Conservation (phyloP, 768 basidiomycete species). For the Infundibulicybe gibba region DNA sequence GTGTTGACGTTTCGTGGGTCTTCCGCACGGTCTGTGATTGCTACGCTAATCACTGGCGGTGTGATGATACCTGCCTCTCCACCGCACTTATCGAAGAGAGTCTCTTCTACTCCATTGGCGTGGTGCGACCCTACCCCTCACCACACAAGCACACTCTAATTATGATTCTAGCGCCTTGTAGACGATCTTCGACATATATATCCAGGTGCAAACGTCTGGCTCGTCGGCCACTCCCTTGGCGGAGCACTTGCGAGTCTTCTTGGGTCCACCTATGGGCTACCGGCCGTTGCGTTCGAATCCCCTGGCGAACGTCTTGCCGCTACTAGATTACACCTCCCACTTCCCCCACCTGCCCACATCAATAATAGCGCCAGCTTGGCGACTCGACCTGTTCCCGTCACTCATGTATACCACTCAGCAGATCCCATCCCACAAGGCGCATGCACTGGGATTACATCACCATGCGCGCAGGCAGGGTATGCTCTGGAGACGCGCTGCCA, state of each 20-base stretch:
- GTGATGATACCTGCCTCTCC: constrained; percentile 79
- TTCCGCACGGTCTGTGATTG: constrained; percentile 89
- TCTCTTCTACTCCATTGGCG: constrained; percentile 88
- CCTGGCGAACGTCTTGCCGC: constrained; percentile 77
- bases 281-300: constrained; percentile 88
- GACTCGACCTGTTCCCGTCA: constrained; percentile 43
- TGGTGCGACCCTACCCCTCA: constrained; percentile 49
- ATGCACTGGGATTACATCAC: constrained; percentile 72
- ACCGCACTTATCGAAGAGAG: constrained; percentile 83
- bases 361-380: constrained; percentile 7
- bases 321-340: constrained; percentile 79
- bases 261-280: constrained; percentile 86
- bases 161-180: constrained; percentile 63
- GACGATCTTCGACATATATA: constrained; percentile 84
- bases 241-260: constrained; percentile 87
- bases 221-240: constrained; percentile 89
- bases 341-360: constrained; percentile 53
- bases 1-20: constrained; percentile 83
- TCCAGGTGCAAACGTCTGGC: constrained; percentile 83
- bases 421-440: constrained; percentile 90
- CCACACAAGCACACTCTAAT: neutral
- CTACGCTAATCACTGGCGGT: constrained; percentile 65
- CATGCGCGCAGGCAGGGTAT: constrained; percentile 82
- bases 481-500: constrained; percentile 89
- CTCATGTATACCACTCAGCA: constrained; percentile 85